Conservation (phyloP, 2,329 filamentous ascomycete species). For the Emericellopsis atlantica region DNA sequence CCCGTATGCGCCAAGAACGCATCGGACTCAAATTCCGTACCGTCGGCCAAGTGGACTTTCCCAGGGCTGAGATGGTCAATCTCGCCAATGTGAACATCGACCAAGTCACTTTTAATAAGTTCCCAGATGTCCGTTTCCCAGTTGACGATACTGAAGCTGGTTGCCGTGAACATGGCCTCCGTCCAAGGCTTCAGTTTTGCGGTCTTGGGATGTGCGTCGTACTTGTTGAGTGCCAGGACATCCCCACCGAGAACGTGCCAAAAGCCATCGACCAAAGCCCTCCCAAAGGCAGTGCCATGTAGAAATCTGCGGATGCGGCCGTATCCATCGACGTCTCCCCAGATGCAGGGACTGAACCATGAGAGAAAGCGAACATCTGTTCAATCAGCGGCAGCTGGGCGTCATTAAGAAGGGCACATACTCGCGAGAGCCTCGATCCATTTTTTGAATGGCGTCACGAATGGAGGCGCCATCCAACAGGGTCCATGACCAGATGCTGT, state of each 20-base stretch:
- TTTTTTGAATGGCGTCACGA: slow-evolving; percentile 47
- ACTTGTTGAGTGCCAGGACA: slow-evolving; percentile 29
- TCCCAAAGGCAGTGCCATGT: slow-evolving; percentile 35
- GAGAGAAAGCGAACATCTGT: slow-evolving; percentile 8
- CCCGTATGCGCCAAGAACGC: slow-evolving; percentile 38
- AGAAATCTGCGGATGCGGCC: slow-evolving; percentile 31
- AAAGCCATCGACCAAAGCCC: slow-evolving; percentile 31
- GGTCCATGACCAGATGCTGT: slow-evolving; percentile 35
- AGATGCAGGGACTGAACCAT: slow-evolving; percentile 55
- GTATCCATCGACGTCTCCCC: slow-evolving; percentile 43
- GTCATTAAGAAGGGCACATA: slow-evolving; percentile 7
- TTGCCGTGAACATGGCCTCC: slow-evolving; percentile 33
- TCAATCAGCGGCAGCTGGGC: not conserved
- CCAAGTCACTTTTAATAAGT: slow-evolving; percentile 31
- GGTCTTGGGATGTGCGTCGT: slow-evolving; percentile 25
- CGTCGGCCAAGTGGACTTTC: slow-evolving; percentile 24
- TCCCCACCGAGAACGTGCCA: slow-evolving; percentile 35
- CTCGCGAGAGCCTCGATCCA: slow-evolving; percentile 43
- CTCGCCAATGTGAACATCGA: slow-evolving; percentile 33
- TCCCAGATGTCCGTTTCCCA: slow-evolving; percentile 37
- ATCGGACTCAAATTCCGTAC: slow-evolving; percentile 25
- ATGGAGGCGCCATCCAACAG: slow-evolving; percentile 37
- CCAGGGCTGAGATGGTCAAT: slow-evolving; percentile 24
- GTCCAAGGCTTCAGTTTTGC: slow-evolving; percentile 22
- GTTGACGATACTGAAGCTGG: slow-evolving; percentile 39